Conservation (phyloP, 768 basidiomycete genomes). For the Clitopilus passeckerianus region DNA sequence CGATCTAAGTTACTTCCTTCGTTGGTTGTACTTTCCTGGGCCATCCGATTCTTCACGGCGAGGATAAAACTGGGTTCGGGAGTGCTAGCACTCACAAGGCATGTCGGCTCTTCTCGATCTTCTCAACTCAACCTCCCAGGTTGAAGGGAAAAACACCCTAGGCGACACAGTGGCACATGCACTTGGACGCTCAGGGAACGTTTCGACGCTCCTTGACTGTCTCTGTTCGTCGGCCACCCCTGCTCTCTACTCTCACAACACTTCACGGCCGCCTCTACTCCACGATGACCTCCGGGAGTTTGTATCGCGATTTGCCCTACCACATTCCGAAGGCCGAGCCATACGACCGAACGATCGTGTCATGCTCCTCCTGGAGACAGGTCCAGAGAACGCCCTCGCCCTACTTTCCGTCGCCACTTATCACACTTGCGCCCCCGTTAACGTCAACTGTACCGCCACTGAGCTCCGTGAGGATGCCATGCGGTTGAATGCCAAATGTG, state of each 20-base stretch:
- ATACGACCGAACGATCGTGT: constrained; percentile 40
- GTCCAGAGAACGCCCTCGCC: constrained; percentile 41
- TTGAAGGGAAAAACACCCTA: constrained; percentile 18
- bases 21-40: not conserved
- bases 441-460: constrained; percentile 36
- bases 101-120: not conserved
- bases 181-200: constrained; percentile 21
- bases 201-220: constrained; percentile 35
- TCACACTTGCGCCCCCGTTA: constrained; percentile 43
- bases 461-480: constrained; percentile 39
- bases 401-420: constrained; percentile 37
- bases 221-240: constrained; percentile 26
- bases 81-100: not conserved
- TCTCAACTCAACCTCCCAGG: not conserved
- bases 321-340: constrained; percentile 21
- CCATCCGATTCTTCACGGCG: not conserved
- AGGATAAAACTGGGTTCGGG: not conserved
- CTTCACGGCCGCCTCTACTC: constrained; percentile 25
- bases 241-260: constrained; percentile 34
- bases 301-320: constrained; percentile 32
- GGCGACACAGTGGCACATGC: constrained; percentile 30
- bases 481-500: constrained; percentile 31
- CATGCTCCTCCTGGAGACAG: constrained; percentile 38
- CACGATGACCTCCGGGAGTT: constrained; percentile 32
- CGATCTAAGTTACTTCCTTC: not conserved